Base-by-base conservation (phyloP, 2,329 filamentous ascomycete genomes). In the Colletotrichum lindemuthianum region DNA sequence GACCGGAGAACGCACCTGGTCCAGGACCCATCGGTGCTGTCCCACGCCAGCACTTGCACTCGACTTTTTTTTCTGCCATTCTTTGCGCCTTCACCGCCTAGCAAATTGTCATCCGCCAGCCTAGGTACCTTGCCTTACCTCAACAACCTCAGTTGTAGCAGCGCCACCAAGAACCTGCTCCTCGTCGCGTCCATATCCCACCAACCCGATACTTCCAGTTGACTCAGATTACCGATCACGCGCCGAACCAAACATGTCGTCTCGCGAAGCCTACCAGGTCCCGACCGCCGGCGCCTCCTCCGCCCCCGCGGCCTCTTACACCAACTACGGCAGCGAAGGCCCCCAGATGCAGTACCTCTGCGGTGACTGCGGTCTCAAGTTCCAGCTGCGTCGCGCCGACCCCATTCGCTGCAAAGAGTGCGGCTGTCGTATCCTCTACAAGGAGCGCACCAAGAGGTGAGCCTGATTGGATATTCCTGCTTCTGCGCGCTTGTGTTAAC, bases 391-490 rank as follows among this genome's bases (percentile, higher is more conserved):
- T 78, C 87, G 90, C 70, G 90, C 88, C 67, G 92, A 96, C 72
- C 89, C 90, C 39, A 95, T 97, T 70, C 86, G 92, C 34, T 97
- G 93, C 84, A 91, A 92, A 78, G 92, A 94, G 80, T 99, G 96
- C 78, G 96, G 96, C 8, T 96, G 97, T 74, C 90, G 96, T 69
- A 93, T 99, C 67, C 81, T 99, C 70, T 98, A 98, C 81, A 99
- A 99, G 87, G 92, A 97, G 87, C 83, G 96, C 75, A 99, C 96
- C 48, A 97, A 97, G 85, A 88, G 96, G 96, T 97, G 77, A 79
- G 90, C 81, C 65, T 55, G 36, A 55, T 48, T 50, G 4, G 24
- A 16, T 6, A 4, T 8, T 15, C 11, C 24, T 6, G 47, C 10
- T 33, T 6, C 37, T n/a, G 37, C 33, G 36, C 16, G 39, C 16